Evolutionary conservation across 345 rosid genomes (phyloP).

Genomic region (Linum tenue): DNA sequence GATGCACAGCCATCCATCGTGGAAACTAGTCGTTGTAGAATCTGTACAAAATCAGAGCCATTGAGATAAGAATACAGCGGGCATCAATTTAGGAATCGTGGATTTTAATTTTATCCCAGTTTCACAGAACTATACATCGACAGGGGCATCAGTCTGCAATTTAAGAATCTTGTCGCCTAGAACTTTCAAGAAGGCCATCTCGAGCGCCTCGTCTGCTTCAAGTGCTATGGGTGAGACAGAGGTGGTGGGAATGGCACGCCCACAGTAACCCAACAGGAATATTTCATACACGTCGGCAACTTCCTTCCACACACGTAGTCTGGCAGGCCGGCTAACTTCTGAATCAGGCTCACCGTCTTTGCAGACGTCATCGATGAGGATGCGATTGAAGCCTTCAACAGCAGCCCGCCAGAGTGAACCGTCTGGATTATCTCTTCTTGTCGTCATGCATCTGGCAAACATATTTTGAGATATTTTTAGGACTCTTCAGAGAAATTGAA

Average conservation of each 20-base stretch:
- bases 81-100: not conserved
- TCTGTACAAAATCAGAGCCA: slow-evolving; percentile 30
- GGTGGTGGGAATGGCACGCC: slow-evolving; percentile 80
- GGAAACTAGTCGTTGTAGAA: slow-evolving; percentile 66
- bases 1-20: slow-evolving; percentile 95
- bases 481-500: not conserved
- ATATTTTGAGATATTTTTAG: slow-evolving; percentile 14
- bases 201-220: slow-evolving; percentile 72
- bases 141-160: slow-evolving; percentile 67
- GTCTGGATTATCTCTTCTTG: slow-evolving; percentile 91
- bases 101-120: not conserved
- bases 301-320: slow-evolving; percentile 88
- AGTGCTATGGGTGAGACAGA: slow-evolving; percentile 49
- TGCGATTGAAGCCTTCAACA: slow-evolving; percentile 75
- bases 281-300: slow-evolving; percentile 88
- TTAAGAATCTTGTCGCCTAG: slow-evolving; percentile 73
- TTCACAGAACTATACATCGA: slow-evolving; percentile 33
- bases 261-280: slow-evolving; percentile 90
- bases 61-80: not conserved
- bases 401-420: slow-evolving; percentile 90
- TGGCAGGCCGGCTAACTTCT: slow-evolving; percentile 49
- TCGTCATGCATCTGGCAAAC: slow-evolving; percentile 69
- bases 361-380: slow-evolving; percentile 59
- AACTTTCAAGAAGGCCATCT: slow-evolving; percentile 62
- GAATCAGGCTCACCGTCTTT: slow-evolving; percentile 37